Conservation (phyloP, 2,329 filamentous ascomycete species). For the Ilyonectria mors-panacis region DNA sequence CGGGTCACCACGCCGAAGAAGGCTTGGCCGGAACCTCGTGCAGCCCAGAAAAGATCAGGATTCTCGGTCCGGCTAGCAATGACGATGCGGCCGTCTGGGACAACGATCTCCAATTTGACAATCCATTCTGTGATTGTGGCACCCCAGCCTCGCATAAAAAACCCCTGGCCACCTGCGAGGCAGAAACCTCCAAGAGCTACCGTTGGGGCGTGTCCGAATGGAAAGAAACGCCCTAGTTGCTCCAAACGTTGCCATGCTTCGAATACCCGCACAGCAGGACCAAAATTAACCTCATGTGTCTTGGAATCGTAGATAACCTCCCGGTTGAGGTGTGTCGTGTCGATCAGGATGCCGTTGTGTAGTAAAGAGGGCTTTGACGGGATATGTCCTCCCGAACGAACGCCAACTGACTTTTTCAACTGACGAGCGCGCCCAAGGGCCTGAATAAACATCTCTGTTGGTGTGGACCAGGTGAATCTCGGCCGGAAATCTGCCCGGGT, state of each 20-base stretch:
- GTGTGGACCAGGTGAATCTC: conserved; percentile 12
- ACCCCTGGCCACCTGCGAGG: not conserved
- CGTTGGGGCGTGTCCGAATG: conserved; percentile 1
- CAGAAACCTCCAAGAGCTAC: conserved; percentile 3
- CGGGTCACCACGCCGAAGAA: conserved; percentile 39
- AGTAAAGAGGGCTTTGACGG: conserved; percentile 12
- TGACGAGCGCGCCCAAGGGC: conserved; percentile 1
- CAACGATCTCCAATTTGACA: conserved; percentile 62
- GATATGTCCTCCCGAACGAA: conserved; percentile 16
- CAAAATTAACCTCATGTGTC: not conserved
- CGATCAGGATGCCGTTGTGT: conserved; percentile 7
- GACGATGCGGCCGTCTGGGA: conserved; percentile 59
- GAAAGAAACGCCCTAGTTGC: not conserved
- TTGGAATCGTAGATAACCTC: not conserved
- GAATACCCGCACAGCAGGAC: conserved; percentile 4
- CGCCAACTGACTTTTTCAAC: not conserved
- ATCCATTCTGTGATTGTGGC: conserved; percentile 49
- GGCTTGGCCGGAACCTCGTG: conserved; percentile 39
- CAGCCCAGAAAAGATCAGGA: conserved; percentile 64
- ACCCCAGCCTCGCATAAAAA: conserved; percentile 5
- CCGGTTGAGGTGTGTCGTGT: conserved; percentile 5
- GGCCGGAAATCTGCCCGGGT: conserved; percentile 1
- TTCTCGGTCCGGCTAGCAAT: conserved; percentile 58
- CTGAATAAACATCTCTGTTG: not conserved
- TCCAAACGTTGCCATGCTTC: conserved; percentile 9